A percentile compares a stretch with the other conserved stretches of the same genome.
phyloP scores from a whole-genome alignment of 805 yeast genomes.

The Hanseniaspora vineae region DNA sequence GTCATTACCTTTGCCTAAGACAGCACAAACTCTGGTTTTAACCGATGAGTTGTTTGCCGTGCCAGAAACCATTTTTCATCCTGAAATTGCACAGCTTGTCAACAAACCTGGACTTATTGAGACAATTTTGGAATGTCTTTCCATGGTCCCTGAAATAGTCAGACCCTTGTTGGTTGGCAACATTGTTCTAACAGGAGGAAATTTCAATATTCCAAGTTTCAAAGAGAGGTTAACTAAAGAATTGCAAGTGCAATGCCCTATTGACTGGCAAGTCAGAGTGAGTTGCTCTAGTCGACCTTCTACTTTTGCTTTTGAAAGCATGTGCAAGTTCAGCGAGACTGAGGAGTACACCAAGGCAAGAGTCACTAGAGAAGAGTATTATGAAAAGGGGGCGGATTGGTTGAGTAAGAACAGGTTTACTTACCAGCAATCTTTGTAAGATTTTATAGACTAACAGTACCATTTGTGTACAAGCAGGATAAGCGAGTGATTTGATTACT shows the following conservation, averaged over 20 bases:
- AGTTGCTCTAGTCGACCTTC: conserved; percentile 25
- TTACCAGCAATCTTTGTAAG: conserved; percentile 17
- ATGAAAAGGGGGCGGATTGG: conserved; percentile 63
- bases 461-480: too few relatives aligned
- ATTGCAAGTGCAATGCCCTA: conserved; percentile 54
- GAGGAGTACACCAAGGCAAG: conserved; percentile 35
- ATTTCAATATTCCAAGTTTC: conserved; percentile 57
- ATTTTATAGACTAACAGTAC: background rate
- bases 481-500: too few relatives aligned
- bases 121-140: conserved; percentile 53
- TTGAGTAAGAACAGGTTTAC: conserved; percentile 30
- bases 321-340: conserved; percentile 29
- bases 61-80: conserved; percentile 81
- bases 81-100: conserved; percentile 61
- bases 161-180: conserved; percentile 71
- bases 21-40: conserved; percentile 47
- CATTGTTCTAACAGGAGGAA: conserved; percentile 74
- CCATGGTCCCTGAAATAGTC: conserved; percentile 57
- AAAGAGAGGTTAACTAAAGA: conserved; percentile 46
- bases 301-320: conserved; percentile 48
- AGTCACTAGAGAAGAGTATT: conserved; percentile 67
- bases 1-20: too few relatives aligned
- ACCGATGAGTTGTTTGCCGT: conserved; percentile 78
- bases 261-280: conserved; percentile 52
- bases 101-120: conserved; percentile 67